phyloP scores from a whole-genome alignment of 2,329 filamentous ascomycete species.

The Aspergillus ochraceoroseus region DNA sequence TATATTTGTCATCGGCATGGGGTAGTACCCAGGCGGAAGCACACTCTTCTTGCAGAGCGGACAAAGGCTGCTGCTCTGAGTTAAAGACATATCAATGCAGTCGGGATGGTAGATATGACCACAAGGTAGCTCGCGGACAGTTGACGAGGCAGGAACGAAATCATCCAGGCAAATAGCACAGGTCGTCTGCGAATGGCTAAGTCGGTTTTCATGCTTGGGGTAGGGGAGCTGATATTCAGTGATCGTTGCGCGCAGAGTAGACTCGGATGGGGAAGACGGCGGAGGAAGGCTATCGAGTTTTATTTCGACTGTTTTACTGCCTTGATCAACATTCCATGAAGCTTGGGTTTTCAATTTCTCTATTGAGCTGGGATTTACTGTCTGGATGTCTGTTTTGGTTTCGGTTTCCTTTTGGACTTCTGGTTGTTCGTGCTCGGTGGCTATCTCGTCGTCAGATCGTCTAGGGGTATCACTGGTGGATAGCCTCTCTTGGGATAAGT shows the following conservation, averaged over 20 bases:
- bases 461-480: not conserved
- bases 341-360: not conserved
- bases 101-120: conserved; percentile 89
- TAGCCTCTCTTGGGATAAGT: not conserved
- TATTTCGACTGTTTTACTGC: not conserved
- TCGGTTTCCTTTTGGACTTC: conserved; percentile 3
- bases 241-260: not conserved
- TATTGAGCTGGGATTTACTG: conserved; percentile 11
- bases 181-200: conserved; percentile 63
- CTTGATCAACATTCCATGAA: not conserved
- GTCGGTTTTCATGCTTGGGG: conserved; percentile 20
- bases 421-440: not conserved
- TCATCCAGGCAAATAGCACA: conserved; percentile 89
- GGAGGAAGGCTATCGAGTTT: not conserved
- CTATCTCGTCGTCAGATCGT: not conserved
- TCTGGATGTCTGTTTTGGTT: not conserved
- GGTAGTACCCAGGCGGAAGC: conserved; percentile 63
- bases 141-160: conserved; percentile 63
- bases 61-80: conserved; percentile 75
- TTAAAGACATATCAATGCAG: conserved; percentile 83
- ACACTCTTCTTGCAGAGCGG: conserved; percentile 85
- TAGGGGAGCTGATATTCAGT: conserved; percentile 1
- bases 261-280: not conserved
- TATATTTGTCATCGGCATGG: conserved; percentile 66
- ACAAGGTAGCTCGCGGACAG: conserved; percentile 81